phyloP scores from a whole-genome alignment of 2,329 filamentous ascomycete genomes.

The Sphaceloma murrayae region DNA sequence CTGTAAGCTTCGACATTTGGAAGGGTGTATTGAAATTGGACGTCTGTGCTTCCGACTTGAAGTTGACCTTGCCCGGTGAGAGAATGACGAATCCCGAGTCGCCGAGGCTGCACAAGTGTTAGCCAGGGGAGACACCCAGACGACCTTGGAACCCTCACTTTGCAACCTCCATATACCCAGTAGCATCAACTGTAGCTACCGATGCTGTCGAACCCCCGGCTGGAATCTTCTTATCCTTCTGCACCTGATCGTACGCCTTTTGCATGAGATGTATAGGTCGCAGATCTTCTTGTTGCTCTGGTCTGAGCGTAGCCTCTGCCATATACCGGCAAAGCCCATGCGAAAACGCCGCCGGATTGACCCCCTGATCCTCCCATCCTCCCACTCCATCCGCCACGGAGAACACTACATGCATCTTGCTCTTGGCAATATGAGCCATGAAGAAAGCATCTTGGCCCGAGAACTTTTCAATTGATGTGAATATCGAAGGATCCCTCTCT shows the following conservation, averaged over 20 bases:
- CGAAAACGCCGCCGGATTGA: constrained; percentile 92
- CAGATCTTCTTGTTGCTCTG: constrained; percentile 37
- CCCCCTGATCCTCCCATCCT: constrained; percentile 84
- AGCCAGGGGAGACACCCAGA: no score
- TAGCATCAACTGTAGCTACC: constrained; percentile 63
- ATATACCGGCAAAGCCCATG: constrained; percentile 91
- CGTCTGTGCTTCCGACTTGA: constrained; percentile 75
- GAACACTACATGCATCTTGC: constrained; percentile 63
- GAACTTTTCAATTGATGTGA: constrained; percentile 47
- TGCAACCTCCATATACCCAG: constrained; percentile 73
- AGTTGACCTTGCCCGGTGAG: constrained; percentile 73
- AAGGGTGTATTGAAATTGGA: constrained; percentile 98
- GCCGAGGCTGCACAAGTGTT: constrained; percentile 49
- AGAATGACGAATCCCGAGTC: constrained; percentile 90
- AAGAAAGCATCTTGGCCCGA: constrained; percentile 96
- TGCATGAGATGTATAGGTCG: constrained; percentile 64
- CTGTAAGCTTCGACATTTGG: constrained; percentile 81
- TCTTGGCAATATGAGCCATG: constrained; percentile 61
- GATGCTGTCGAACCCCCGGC: constrained; percentile 90
- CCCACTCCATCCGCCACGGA: constrained; percentile 92
- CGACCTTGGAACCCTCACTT: constrained; percentile 53
- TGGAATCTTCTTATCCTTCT: constrained; percentile 59
- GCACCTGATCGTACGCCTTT: constrained; percentile 71
- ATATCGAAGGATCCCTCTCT: constrained; percentile 39
- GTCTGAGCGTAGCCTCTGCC: constrained; percentile 55